Percentiles rank a stretch among this genome's conserved stretches.
Evolutionary conservation across 257 asterid genomes (phyloP).

Genomic region (Capsicum chinense): DNA sequence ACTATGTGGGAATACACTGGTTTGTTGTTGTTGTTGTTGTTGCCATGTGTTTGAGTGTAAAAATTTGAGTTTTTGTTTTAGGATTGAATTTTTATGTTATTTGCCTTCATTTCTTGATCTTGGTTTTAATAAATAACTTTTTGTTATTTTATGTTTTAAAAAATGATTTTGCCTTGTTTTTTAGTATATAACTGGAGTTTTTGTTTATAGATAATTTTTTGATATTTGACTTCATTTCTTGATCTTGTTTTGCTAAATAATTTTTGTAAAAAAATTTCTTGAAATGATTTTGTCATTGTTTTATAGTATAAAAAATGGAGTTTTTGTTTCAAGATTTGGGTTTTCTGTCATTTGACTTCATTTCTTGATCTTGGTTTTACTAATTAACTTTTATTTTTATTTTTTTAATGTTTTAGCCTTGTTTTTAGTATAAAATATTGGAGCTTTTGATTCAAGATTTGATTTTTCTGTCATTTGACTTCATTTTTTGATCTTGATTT

Average conservation of each 20-base stretch:
- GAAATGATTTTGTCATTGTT: background rate
- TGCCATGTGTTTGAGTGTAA: too few species aligned
- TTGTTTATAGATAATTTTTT: too few species aligned
- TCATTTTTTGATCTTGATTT: background rate
- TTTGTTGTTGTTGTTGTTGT: too few species aligned
- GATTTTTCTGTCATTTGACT: background rate
- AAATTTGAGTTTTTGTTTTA: too few species aligned
- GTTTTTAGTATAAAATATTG: background rate
- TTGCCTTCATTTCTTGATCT: too few species aligned
- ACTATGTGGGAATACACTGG: too few species aligned
- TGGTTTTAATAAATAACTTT: too few species aligned
- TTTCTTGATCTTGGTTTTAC: background rate
- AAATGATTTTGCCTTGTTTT: too few species aligned
- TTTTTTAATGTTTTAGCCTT: background rate
- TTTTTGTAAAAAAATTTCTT: too few species aligned
- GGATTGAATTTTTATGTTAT: too few species aligned
- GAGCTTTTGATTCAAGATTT: background rate
- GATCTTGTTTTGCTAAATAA: background rate
- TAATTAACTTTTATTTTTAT: background rate
- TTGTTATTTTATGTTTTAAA: too few species aligned
- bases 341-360: background rate
- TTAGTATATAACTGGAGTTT: too few species aligned
- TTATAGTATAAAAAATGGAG: background rate
- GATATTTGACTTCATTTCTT: background rate
- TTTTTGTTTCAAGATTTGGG: background rate